phyloP scores from a whole-genome alignment of 2,329 filamentous ascomycete species.

The Dactylellina drechsleri region DNA sequence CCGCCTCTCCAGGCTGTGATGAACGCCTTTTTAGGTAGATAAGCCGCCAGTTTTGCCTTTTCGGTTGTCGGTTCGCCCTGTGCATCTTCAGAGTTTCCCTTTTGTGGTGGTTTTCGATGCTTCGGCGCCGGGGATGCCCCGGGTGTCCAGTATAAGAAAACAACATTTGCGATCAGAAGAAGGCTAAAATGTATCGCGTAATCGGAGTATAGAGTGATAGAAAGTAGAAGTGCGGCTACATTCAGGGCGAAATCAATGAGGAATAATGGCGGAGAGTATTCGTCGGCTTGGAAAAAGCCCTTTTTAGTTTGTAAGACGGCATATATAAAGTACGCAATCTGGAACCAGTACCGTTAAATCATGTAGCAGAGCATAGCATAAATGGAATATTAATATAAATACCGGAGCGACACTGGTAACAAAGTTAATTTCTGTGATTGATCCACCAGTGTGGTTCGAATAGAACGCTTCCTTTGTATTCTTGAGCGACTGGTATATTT shows the following conservation, averaged over 20 bases:
- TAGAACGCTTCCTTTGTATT: constrained; percentile 94
- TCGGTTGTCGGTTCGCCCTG: constrained; percentile 31
- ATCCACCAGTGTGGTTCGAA: constrained; percentile 85
- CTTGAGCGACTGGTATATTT: constrained; percentile 72
- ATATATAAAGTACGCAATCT: constrained; percentile 88
- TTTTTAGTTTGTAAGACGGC: constrained; percentile 85
- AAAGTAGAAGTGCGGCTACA: constrained; percentile 81
- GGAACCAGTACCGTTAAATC: constrained; percentile 55
- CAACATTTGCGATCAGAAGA: constrained; percentile 77
- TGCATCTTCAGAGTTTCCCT: constrained; percentile 35
- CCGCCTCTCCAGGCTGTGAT: constrained; percentile 88
- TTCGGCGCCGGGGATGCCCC: constrained; percentile 64
- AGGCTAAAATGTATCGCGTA: constrained; percentile 77
- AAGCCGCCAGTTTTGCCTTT: constrained; percentile 61
- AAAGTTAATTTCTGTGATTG: constrained; percentile 83
- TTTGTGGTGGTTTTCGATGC: constrained; percentile 61
- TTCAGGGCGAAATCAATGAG: constrained; percentile 88
- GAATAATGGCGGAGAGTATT: constrained; percentile 73
- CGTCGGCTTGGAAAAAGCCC: constrained; percentile 76
- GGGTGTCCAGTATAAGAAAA: constrained; percentile 69
- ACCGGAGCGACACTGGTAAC: constrained; percentile 88
- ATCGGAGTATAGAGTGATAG: constrained; percentile 83
- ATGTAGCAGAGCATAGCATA: neutral
- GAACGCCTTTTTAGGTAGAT: constrained; percentile 86
- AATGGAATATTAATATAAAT: constrained; percentile 61